Evolutionary conservation across 2,329 filamentous ascomycete genomes (phyloP).

Genomic region (Aspergillus sp.): DNA sequence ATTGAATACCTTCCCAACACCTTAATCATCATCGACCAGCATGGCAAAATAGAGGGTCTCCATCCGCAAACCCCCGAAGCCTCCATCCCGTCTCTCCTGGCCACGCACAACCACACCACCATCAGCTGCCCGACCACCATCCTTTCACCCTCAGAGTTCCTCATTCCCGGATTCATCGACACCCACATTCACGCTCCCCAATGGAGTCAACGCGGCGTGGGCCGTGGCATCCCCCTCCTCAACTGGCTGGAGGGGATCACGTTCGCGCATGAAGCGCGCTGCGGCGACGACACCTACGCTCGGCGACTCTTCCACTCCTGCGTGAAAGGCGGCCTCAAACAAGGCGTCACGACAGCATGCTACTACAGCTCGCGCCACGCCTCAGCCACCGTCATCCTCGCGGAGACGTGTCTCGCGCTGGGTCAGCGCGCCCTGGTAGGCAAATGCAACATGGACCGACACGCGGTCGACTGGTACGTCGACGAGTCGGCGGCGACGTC

Average conservation of each 20-base stretch:
- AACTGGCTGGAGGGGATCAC: constrained; percentile 66
- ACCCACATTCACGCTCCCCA: constrained; percentile 68
- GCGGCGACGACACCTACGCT: constrained; percentile 56
- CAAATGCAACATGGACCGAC: constrained; percentile 39
- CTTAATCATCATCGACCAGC: constrained; percentile 29
- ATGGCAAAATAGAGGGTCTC: constrained; percentile 31
- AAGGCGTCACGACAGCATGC: constrained; percentile 43
- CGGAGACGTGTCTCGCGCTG: constrained; percentile 29
- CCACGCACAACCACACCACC: constrained; percentile 24
- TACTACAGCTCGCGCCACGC: constrained; percentile 37
- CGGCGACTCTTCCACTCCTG: constrained; percentile 51
- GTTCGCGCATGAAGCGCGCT: constrained; percentile 64
- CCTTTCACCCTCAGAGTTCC: constrained; percentile 28
- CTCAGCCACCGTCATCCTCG: constrained; percentile 30
- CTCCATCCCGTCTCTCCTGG: constrained; percentile 25
- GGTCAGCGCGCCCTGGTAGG: constrained; percentile 38
- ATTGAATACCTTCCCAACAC: constrained; percentile 33
- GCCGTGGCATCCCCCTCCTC: constrained; percentile 43
- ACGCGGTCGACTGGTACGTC: constrained; percentile 52
- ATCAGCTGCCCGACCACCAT: constrained; percentile 27
- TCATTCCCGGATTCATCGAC: constrained; percentile 51
- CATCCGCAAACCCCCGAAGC: constrained; percentile 17
- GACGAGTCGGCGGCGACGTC: constrained; percentile 51
- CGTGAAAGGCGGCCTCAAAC: constrained; percentile 58
- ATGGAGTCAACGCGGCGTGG: constrained; percentile 48